A percentile compares a stretch with the other conserved stretches of the same genome.
These are phyloP conservation scores for Cylindrotheca fusiformis DNA, from an alignment of 108 stramenopile species.

Conservation along the genomic window DNA sequence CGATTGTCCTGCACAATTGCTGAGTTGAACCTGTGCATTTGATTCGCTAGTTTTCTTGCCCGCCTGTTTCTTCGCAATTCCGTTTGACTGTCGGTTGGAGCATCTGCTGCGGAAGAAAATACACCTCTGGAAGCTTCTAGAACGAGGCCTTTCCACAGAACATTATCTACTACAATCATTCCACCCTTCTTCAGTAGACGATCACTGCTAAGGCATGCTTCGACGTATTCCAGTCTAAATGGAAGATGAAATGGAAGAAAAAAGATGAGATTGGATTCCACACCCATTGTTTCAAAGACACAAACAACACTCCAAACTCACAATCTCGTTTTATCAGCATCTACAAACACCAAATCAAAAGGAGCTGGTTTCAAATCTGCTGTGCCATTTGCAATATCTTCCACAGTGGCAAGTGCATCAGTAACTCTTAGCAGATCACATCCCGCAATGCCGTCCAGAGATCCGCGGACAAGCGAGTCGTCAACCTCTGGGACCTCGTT, in stretches of 20 bases:
- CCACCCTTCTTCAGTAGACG: slow-evolving; percentile 72
- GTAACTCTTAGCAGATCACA: slow-evolving; percentile 66
- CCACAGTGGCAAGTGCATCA: slow-evolving; percentile 77
- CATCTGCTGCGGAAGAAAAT: slow-evolving; percentile 20
- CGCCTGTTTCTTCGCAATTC: slow-evolving; percentile 57
- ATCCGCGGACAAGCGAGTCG: slow-evolving; percentile 33
- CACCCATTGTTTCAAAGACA: too few species aligned
- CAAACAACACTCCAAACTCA: too few species aligned
- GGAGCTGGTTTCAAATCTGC: slow-evolving; percentile 31
- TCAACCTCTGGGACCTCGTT: slow-evolving; percentile 19
- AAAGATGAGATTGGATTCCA: too few species aligned
- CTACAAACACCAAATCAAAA: slow-evolving; percentile 89
- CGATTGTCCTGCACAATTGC: slow-evolving; percentile 68
- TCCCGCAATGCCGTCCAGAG: slow-evolving; percentile 38
- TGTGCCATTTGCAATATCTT: slow-evolving; percentile 58
- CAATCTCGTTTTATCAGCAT: slow-evolving; percentile 87
- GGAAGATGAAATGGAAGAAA: too few species aligned
- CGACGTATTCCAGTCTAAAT: slow-evolving; percentile 64
- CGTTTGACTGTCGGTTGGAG: slow-evolving; percentile 33
- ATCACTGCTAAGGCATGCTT: slow-evolving; percentile 59
- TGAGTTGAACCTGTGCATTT: slow-evolving; percentile 88
- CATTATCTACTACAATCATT: slow-evolving; percentile 88
- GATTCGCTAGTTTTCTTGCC: slow-evolving; percentile 74
- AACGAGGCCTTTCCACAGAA: slow-evolving; percentile 90
- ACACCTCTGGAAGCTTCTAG: slow-evolving; percentile 49